Evolutionary conservation across 345 rosid species (phyloP).

Genomic region (Citrus trifoliata): DNA sequence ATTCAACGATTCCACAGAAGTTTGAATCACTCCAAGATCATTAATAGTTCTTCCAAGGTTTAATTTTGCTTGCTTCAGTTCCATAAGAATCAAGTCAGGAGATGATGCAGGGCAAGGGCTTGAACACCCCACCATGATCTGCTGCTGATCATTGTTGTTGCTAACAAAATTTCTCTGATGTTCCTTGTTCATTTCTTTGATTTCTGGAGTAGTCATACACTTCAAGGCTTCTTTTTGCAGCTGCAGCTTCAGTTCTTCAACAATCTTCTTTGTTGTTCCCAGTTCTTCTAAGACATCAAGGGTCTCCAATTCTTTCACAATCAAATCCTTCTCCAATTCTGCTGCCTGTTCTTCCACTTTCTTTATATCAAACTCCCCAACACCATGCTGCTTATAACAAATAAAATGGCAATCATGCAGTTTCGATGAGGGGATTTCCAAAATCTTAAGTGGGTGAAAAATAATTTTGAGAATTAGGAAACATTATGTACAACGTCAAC

Average conservation of each 20-base stretch:
- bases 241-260: slow-evolving; percentile 83
- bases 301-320: slow-evolving; percentile 86
- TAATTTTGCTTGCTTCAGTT: slow-evolving; percentile 81
- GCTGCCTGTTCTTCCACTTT: slow-evolving; percentile 88
- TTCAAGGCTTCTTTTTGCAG: slow-evolving; percentile 78
- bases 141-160: slow-evolving; percentile 16
- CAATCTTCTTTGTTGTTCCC: slow-evolving; percentile 76
- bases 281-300: slow-evolving; percentile 93
- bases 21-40: slow-evolving; percentile 77
- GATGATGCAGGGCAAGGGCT: slow-evolving; percentile 53
- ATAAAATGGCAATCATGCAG: not conserved
- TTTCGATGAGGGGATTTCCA: not conserved
- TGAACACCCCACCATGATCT: slow-evolving; percentile 24
- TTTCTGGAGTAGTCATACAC: slow-evolving; percentile 47
- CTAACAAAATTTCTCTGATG: slow-evolving; percentile 22
- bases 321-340: slow-evolving; percentile 86
- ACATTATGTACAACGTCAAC: not conserved
- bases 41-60: slow-evolving; percentile 83
- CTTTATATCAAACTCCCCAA: slow-evolving; percentile 75
- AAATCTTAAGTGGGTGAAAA: not conserved
- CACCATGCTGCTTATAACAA: slow-evolving; percentile 32
- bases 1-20: slow-evolving; percentile 71
- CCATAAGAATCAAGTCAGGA: slow-evolving; percentile 74
- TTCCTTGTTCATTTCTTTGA: slow-evolving; percentile 64
- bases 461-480: not conserved